These are phyloP conservation scores for Spathaspora passalidarum DNA, from an alignment of 805 yeast species.

Conservation along the genomic window DNA sequence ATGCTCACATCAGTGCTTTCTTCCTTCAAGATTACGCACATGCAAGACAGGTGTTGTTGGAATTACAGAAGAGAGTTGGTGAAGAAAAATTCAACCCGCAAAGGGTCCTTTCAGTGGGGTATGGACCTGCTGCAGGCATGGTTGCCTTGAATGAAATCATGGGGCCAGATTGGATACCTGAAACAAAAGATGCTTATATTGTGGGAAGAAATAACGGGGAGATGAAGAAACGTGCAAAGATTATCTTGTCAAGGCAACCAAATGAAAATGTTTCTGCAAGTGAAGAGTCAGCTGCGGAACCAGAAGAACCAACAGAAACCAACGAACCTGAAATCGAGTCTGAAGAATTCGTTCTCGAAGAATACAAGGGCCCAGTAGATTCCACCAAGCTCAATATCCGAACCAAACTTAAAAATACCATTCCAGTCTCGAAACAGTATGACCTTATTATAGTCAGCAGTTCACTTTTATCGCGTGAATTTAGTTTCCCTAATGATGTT, in stretches of 20 bases:
- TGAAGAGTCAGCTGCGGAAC: slow-evolving; percentile 10
- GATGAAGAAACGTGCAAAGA: slow-evolving; percentile 80
- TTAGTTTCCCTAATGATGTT: slow-evolving; percentile 66
- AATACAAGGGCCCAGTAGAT: slow-evolving; percentile 47
- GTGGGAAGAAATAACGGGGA: slow-evolving; percentile 54
- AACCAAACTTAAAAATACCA: slow-evolving; percentile 52
- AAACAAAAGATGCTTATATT: slow-evolving; percentile 66
- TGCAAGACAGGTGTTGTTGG: slow-evolving; percentile 60
- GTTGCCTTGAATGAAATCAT: slow-evolving; percentile 81
- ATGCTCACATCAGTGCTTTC: slow-evolving; percentile 75
- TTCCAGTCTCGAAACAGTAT: slow-evolving; percentile 55
- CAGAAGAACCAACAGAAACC: slow-evolving; percentile 11
- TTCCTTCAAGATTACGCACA: slow-evolving; percentile 82
- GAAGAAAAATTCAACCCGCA: slow-evolving; percentile 55
- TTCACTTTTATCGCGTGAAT: slow-evolving; percentile 61
- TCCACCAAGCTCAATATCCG: slow-evolving; percentile 51
- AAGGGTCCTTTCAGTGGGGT: slow-evolving; percentile 73
- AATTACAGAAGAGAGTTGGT: slow-evolving; percentile 56
- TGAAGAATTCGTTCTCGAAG: too few relatives aligned
- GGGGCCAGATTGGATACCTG: slow-evolving; percentile 59
- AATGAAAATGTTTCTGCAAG: slow-evolving; percentile 43
- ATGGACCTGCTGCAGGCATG: slow-evolving; percentile 92
- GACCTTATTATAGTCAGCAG: slow-evolving; percentile 84
- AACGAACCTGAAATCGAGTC: slow-evolving; percentile 8
- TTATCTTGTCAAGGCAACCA: slow-evolving; percentile 66